Conservation (phyloP, 768 basidiomycete species). For the Leucocoprinus birnbaumii region DNA sequence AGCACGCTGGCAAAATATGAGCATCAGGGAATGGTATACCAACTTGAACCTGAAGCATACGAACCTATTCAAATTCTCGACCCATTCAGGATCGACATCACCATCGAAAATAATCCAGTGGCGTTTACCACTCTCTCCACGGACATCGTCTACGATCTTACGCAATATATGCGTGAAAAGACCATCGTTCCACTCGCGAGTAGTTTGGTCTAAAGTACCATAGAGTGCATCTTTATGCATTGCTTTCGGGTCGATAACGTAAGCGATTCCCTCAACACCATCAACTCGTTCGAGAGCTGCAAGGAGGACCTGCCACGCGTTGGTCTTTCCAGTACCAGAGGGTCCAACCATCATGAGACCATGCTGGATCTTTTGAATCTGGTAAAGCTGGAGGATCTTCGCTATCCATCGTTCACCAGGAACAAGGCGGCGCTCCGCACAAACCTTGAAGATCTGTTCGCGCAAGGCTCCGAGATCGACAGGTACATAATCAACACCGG, state of each 20-base stretch:
- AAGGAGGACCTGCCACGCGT: slow-evolving; percentile 94
- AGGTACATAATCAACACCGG: slow-evolving; percentile 87
- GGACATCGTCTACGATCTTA: slow-evolving; percentile 97
- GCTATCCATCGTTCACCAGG: slow-evolving; percentile 87
- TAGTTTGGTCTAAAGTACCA: slow-evolving; percentile 94
- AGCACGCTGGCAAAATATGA: slow-evolving; percentile 65
- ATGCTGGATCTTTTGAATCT: slow-evolving; percentile 99
- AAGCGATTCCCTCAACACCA: slow-evolving; percentile 87
- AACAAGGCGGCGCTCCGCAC: slow-evolving; percentile 81
- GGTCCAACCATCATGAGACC: slow-evolving; percentile 99
- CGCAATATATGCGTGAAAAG: slow-evolving; percentile 96
- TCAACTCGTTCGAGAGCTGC: slow-evolving; percentile 89
- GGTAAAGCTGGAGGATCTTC: slow-evolving; percentile 97
- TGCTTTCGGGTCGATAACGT: slow-evolving; percentile 98
- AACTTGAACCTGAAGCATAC: slow-evolving; percentile 18
- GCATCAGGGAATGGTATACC: slow-evolving; percentile 5
- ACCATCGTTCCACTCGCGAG: slow-evolving; percentile 99
- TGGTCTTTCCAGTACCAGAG: slow-evolving; percentile 94
- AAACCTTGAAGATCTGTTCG: slow-evolving; percentile 85
- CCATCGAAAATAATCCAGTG: slow-evolving; percentile 99
- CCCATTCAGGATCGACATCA: slow-evolving; percentile 99
- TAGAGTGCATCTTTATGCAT: slow-evolving; percentile 99
- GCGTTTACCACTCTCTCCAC: slow-evolving; percentile 92
- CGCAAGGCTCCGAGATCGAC: slow-evolving; percentile 85
- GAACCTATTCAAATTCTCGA: slow-evolving; percentile 97